Evolutionary conservation across 257 asterid genomes (phyloP).

Genomic region (Nemophila menziesii): DNA sequence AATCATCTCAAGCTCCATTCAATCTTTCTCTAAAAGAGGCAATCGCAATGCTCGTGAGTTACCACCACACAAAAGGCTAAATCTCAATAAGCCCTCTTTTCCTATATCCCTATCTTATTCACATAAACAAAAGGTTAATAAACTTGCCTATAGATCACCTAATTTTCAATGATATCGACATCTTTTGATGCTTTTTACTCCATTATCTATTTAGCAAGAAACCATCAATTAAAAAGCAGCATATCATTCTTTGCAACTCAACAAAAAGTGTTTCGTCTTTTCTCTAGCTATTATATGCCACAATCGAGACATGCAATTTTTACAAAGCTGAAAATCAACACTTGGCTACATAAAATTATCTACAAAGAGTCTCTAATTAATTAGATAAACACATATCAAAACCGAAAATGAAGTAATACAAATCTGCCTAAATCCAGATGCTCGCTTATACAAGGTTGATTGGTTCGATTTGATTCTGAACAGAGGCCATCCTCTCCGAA

Average conservation of each 20-base stretch:
- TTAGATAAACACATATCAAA: background rate
- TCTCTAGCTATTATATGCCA: background rate
- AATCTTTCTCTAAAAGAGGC: no score
- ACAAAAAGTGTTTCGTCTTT: background rate
- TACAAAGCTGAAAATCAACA: conserved; percentile 3
- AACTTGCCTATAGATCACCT: no score
- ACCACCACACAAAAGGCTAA: no score
- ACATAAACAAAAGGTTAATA: no score
- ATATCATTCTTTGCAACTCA: background rate
- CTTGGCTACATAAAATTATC: conserved; percentile 4
- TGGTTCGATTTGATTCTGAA: conserved; percentile 20
- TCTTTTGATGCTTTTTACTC: background rate
- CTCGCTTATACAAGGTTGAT: conserved; percentile 1
- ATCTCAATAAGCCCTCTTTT: no score
- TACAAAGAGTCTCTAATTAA: background rate
- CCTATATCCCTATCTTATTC: no score
- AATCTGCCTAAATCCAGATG: background rate
- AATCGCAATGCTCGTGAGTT: no score
- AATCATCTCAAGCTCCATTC: no score
- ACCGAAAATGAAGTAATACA: conserved; percentile 1
- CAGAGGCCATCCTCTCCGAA: conserved; percentile 71
- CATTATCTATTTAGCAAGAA: background rate
- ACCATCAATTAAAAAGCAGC: background rate
- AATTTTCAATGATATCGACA: background rate
- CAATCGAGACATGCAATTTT: conserved; percentile 5